Conservation (phyloP, 108 stramenopile genomes). For the Cylindrotheca closterium region DNA sequence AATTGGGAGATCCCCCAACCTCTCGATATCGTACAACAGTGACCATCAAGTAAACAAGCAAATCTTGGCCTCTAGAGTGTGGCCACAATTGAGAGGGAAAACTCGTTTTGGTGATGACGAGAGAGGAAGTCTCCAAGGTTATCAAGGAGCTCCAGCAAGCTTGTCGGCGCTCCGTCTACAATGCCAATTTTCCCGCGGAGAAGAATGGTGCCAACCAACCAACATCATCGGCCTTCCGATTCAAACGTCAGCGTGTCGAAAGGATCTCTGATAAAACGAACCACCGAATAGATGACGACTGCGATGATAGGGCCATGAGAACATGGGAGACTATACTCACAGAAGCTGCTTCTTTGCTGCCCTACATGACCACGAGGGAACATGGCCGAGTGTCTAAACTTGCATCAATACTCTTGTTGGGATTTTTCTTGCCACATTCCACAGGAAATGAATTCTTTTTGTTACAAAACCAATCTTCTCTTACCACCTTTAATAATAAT, state of each 20-base stretch:
- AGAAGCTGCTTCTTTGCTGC: conserved; percentile 32
- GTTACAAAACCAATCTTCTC: conserved; percentile 25
- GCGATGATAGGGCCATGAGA: no score
- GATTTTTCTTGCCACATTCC: conserved; percentile 44
- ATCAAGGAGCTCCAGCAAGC: conserved; percentile 38
- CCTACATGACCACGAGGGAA: conserved; percentile 45
- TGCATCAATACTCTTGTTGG: conserved; percentile 42
- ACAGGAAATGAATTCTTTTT: conserved; percentile 50
- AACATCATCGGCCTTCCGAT: not conserved
- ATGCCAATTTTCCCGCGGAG: conserved; percentile 13
- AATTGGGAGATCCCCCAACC: no score
- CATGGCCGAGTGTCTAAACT: conserved; percentile 34
- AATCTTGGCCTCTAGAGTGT: no score
- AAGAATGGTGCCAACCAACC: not conserved
- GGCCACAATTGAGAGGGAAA: no score
- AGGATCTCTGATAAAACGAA: not conserved
- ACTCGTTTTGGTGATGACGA: no score
- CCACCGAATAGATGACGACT: no score
- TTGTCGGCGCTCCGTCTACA: conserved; percentile 40
- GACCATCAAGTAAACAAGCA: no score
- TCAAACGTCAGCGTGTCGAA: conserved; percentile 6
- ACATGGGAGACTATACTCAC: no score
- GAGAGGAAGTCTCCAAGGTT: conserved; percentile 9
- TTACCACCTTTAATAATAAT: not conserved
- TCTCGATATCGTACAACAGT: no score